Evolutionary conservation across 805 yeast species (phyloP).

Genomic region (Scheffersomyces coipomensis): DNA sequence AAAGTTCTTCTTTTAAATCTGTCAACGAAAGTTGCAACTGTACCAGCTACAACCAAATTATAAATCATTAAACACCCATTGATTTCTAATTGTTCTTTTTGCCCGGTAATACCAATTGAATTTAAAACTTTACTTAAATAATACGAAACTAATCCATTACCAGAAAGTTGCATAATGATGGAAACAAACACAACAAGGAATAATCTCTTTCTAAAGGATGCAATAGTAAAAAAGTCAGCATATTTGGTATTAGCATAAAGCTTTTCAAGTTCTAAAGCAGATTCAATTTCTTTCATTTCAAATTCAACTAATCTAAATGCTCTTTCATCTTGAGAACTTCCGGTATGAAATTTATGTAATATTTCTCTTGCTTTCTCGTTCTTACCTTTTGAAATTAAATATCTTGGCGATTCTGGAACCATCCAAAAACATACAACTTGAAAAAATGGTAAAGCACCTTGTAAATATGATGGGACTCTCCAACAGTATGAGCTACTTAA

Average conservation of each 20-base stretch:
- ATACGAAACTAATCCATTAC: conserved; percentile 53
- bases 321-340: conserved; percentile 26
- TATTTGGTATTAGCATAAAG: conserved; percentile 28
- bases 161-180: conserved; percentile 46
- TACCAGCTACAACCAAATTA: conserved; percentile 34
- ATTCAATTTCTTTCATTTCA: conserved; percentile 38
- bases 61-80: conserved; percentile 52
- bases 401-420: conserved; percentile 54
- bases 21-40: conserved; percentile 16
- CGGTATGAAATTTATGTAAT: conserved; percentile 40
- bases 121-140: conserved; percentile 48
- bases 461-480: conserved; percentile 56
- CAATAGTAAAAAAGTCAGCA: conserved; percentile 35
- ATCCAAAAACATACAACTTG: conserved; percentile 34
- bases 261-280: conserved; percentile 41
- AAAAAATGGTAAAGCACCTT: conserved; percentile 45
- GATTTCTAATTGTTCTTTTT: conserved; percentile 43
- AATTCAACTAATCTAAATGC: conserved; percentile 27
- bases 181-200: conserved; percentile 31
- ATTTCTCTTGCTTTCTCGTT: conserved; percentile 42
- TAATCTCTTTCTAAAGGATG: conserved; percentile 43
- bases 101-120: conserved; percentile 52
- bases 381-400: conserved; percentile 37
- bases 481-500: conserved; percentile 38
- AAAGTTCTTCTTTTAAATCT: conserved; percentile 26